Percentiles rank a stretch among this genome's conserved stretches.
Evolutionary conservation across 2,329 filamentous ascomycete genomes (phyloP).

Genomic region (Fusarium sp.): DNA sequence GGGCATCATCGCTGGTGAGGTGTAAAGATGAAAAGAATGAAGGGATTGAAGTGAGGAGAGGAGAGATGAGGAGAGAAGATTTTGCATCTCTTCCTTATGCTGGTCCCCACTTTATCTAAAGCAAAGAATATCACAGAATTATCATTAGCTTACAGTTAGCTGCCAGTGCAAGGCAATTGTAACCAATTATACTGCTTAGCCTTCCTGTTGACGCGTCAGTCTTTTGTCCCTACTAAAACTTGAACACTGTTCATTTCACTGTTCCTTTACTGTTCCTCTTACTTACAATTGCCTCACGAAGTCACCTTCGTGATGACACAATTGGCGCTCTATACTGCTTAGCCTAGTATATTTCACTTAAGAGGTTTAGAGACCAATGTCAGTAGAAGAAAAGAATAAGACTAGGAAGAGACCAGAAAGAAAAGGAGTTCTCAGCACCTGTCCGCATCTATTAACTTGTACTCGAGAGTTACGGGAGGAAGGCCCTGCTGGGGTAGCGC

Average conservation of each 20-base stretch:
- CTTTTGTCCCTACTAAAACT: too few species aligned
- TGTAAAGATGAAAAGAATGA: neutral
- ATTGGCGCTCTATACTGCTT: too few species aligned
- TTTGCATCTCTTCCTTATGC: accelerated
- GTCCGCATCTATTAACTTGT: neutral
- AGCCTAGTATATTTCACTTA: accelerated
- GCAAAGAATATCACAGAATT: neutral
- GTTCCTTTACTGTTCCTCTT: too few species aligned
- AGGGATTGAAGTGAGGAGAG: neutral
- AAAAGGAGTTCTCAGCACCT: neutral
- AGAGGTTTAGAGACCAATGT: neutral
- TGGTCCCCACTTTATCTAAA: neutral
- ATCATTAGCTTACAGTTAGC: accelerated
- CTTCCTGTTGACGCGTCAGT: too few species aligned
- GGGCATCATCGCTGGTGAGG: neutral
- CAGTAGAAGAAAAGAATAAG: neutral
- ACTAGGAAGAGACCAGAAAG: accelerated
- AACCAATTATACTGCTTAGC: accelerated
- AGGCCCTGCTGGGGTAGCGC: neutral
- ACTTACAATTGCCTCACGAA: too few species aligned
- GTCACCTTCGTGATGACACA: too few species aligned
- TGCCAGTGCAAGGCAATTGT: neutral
- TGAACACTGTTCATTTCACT: too few species aligned
- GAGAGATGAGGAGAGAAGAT: neutral
- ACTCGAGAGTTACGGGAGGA: neutral